Evolutionary conservation across 108 stramenopile species (phyloP).

Genomic region (Phaeodactylum tricornutum): DNA sequence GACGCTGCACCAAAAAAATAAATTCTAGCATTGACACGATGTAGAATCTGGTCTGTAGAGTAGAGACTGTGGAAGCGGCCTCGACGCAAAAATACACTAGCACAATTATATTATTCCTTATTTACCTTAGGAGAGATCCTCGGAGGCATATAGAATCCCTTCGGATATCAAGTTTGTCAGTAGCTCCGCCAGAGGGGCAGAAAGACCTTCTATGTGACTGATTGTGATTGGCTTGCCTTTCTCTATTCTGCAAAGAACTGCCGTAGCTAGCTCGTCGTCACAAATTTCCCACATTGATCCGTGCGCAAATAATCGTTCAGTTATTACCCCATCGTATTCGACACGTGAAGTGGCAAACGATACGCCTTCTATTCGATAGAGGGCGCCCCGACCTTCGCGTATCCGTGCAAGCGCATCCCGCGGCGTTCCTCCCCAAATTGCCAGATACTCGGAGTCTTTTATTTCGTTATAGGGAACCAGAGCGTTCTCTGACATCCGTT

Average conservation of each 20-base stretch:
- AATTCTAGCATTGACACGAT: too few relatives aligned
- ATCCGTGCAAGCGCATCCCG: conserved; percentile 11
- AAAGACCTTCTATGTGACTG: too few relatives aligned
- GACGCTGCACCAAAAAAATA: background rate
- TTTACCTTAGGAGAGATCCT: too few relatives aligned
- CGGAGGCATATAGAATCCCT: too few relatives aligned
- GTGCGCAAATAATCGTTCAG: conserved; percentile 37
- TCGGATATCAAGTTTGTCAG: background rate
- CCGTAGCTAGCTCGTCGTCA: background rate
- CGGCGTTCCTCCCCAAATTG: conserved; percentile 5
- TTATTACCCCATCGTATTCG: conserved; percentile 3
- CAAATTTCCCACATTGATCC: conserved; percentile 26
- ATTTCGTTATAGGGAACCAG: conserved; percentile 31
- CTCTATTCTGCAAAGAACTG: background rate
- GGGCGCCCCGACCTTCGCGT: conserved; percentile 12
- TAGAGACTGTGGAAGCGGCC: too few relatives aligned
- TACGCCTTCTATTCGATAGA: conserved; percentile 69
- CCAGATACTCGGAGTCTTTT: background rate
- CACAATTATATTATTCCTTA: too few relatives aligned
- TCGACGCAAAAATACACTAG: too few relatives aligned
- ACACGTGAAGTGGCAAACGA: conserved; percentile 53
- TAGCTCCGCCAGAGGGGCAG: background rate
- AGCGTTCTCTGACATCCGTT: conserved; percentile 21
- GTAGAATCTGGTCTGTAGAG: too few relatives aligned
- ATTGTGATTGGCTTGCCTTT: background rate